Evolutionary conservation across 2,329 filamentous ascomycete genomes (phyloP).

Genomic region (Fusarium liriodendri): DNA sequence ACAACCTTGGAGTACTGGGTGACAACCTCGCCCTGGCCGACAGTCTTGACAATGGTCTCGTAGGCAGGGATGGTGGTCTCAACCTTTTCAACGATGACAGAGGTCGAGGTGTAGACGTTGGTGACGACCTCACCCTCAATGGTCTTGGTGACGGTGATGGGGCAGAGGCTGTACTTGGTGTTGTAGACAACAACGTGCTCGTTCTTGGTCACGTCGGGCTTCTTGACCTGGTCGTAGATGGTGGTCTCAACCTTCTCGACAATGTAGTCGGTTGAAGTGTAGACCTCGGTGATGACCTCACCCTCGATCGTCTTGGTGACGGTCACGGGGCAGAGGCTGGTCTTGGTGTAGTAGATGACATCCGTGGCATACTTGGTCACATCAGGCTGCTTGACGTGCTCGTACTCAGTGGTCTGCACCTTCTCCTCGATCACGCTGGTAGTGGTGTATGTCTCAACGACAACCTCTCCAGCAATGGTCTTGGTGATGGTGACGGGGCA

Average conservation of each 20-base stretch:
- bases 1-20: constrained; percentile 43
- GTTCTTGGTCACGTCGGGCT: constrained; percentile 52
- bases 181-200: constrained; percentile 49
- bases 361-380: constrained; percentile 37
- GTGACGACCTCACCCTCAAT: constrained; percentile 40
- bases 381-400: constrained; percentile 52
- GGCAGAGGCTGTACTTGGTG: constrained; percentile 57
- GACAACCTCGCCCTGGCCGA: constrained; percentile 32
- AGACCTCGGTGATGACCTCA: constrained; percentile 40
- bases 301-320: constrained; percentile 48
- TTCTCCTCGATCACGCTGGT: constrained; percentile 42
- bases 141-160: constrained; percentile 53
- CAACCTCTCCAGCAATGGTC: constrained; percentile 38
- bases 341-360: constrained; percentile 55
- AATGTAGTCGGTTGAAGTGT: constrained; percentile 42
- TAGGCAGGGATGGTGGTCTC: constrained; percentile 53
- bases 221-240: constrained; percentile 50
- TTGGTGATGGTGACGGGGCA: constrained; percentile 55
- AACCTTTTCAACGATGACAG: constrained; percentile 49
- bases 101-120: constrained; percentile 41
- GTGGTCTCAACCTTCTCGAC: constrained; percentile 50
- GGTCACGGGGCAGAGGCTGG: constrained; percentile 56
- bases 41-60: constrained; percentile 41
- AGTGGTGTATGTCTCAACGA: constrained; percentile 38
- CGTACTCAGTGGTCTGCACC: constrained; percentile 45